phyloP scores from a whole-genome alignment of 179 eudicot species.

The Patellifolia procumbens region DNA sequence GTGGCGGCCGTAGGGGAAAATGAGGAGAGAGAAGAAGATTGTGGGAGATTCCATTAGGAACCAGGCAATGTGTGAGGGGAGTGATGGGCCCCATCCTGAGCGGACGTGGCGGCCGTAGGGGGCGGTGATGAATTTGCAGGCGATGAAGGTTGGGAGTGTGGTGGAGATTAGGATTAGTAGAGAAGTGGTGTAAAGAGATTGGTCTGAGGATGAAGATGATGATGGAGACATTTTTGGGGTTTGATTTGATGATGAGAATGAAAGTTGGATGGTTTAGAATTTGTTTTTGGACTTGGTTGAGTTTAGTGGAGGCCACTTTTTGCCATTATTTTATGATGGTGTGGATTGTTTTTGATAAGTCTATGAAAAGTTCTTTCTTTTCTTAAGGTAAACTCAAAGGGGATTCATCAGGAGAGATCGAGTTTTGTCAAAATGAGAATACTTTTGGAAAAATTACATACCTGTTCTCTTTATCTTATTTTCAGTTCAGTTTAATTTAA shows the following conservation, averaged over 20 bases:
- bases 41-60: slow-evolving; percentile 81
- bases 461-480: no score
- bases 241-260: neutral
- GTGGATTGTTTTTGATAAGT: no score
- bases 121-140: slow-evolving; percentile 57
- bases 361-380: no score
- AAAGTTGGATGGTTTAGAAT: neutral
- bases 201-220: slow-evolving; percentile 12
- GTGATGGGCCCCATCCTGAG: slow-evolving; percentile 70
- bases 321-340: no score
- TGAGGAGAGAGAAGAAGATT: slow-evolving; percentile 49
- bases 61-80: slow-evolving; percentile 70
- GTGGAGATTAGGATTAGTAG: slow-evolving; percentile 39
- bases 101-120: slow-evolving; percentile 82
- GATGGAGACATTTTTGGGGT: neutral
- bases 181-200: slow-evolving; percentile 35
- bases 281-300: neutral
- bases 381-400: no score
- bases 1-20: slow-evolving; percentile 54
- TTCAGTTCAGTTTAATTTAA: no score
- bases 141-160: slow-evolving; percentile 41
- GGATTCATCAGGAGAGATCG: no score
- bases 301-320: no score
- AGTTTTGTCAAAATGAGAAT: no score
- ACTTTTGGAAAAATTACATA: no score